A percentile compares a stretch with the other conserved stretches of the same genome.
phyloP scores from a whole-genome alignment of 2,329 filamentous ascomycete species.

The Aspergillus udagawae region DNA sequence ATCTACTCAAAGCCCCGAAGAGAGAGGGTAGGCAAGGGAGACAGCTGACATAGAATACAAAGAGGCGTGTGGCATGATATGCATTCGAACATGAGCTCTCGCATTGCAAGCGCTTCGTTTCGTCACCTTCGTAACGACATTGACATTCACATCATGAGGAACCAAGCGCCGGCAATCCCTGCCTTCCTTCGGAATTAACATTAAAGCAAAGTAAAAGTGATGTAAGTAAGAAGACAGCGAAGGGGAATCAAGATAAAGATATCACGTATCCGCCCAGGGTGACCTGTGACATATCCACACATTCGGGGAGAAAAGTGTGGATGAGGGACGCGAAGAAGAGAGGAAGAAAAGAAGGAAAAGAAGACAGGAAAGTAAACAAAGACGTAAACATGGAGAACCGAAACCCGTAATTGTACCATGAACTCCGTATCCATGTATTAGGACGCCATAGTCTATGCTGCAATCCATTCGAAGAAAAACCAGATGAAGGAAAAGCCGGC shows the following conservation, averaged over 20 bases:
- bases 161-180: not conserved
- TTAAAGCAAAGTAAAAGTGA: not conserved
- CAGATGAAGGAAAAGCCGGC: slow-evolving; percentile 1
- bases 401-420: not conserved
- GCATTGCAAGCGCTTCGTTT: not conserved
- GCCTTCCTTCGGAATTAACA: not conserved
- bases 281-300: slow-evolving; percentile 12
- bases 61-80: not conserved
- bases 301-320: not conserved
- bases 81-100: not conserved
- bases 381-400: slow-evolving; percentile 8
- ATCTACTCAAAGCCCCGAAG: not conserved
- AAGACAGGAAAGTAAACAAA: slow-evolving; percentile 1
- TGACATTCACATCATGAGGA: not conserved
- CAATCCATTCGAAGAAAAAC: slow-evolving; percentile 10
- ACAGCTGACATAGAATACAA: not conserved
- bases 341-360: slow-evolving; percentile 1
- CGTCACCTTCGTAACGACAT: not conserved
- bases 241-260: not conserved
- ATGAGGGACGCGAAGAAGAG: slow-evolving; percentile 1
- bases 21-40: not conserved
- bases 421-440: slow-evolving; percentile 19
- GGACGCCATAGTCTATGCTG: slow-evolving; percentile 21
- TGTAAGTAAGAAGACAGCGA: not conserved
- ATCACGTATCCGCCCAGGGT: slow-evolving; percentile 1